These are phyloP conservation scores for Sonneratia alba DNA, from an alignment of 345 rosid genomes.

Conservation along the genomic window DNA sequence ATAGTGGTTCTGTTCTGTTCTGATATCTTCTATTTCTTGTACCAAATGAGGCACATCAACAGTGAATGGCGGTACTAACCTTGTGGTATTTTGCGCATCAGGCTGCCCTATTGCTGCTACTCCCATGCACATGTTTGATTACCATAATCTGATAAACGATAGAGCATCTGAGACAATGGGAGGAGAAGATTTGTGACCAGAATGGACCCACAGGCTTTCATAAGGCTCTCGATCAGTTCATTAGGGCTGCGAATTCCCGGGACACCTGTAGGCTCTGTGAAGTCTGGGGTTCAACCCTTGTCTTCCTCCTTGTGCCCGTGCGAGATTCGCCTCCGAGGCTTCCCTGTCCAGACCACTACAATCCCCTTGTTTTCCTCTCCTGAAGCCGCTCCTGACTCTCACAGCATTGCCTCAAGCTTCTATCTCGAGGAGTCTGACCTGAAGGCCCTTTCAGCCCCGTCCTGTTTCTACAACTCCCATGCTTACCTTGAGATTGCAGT, in stretches of 20 bases:
- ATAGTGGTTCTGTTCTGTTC: too few relatives aligned
- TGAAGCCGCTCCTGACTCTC: constrained; percentile 65
- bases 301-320: constrained; percentile 52
- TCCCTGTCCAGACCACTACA: constrained; percentile 67
- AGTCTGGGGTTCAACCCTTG: constrained; percentile 34
- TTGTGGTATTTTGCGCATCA: too few relatives aligned
- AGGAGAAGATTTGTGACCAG: constrained; percentile 42
- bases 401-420: constrained; percentile 70
- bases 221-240: constrained; percentile 75
- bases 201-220: constrained; percentile 97
- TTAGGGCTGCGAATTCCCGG: constrained; percentile 69
- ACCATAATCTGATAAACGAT: background rate
- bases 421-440: constrained; percentile 88
- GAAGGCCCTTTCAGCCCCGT: constrained; percentile 60
- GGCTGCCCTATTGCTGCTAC: background rate
- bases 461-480: constrained; percentile 65
- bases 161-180: constrained; percentile 26
- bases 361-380: constrained; percentile 64
- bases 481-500: constrained; percentile 65
- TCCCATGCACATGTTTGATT: background rate
- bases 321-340: constrained; percentile 82
- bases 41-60: too few relatives aligned
- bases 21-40: too few relatives aligned
- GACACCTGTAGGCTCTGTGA: constrained; percentile 30
- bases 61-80: too few relatives aligned